These are phyloP conservation scores for Xylaria grammica DNA, from an alignment of 495 filamentous ascomycete genomes.

Conservation along the genomic window DNA sequence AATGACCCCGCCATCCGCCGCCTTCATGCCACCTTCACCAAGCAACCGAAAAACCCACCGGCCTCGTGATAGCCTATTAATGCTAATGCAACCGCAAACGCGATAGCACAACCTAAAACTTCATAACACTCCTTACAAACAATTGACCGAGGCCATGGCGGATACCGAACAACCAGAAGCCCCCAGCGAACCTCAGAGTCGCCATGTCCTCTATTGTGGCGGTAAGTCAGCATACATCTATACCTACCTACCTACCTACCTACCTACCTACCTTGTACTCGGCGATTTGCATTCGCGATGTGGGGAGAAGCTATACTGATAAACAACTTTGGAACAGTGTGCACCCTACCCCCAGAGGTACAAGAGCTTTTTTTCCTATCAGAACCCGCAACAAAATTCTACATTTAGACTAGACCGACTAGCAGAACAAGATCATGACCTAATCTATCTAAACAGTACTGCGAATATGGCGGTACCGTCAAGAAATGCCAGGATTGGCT, in stretches of 20 bases:
- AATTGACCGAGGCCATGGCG: constrained; percentile 39
- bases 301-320: constrained; percentile 13
- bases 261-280: background rate
- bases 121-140: background rate
- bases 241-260: constrained; percentile 15
- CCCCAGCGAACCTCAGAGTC: constrained; percentile 62
- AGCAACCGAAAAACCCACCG: constrained; percentile 12
- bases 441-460: constrained; percentile 70
- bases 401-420: background rate
- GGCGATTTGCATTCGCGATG: background rate
- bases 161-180: constrained; percentile 44
- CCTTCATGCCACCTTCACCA: constrained; percentile 11
- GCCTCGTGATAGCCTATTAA: constrained; percentile 3
- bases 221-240: constrained; percentile 56
- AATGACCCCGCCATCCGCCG: constrained; percentile 28
- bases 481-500: constrained; percentile 98
- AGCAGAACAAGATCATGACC: constrained; percentile 19
- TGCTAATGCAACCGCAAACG: constrained; percentile 10
- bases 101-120: background rate
- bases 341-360: constrained; percentile 94
- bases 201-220: constrained; percentile 79
- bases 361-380: background rate
- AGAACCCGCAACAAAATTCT: constrained; percentile 27
- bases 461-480: constrained; percentile 97
- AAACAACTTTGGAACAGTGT: constrained; percentile 64